A percentile compares a stretch with the other conserved stretches of the same genome.
Evolutionary conservation across 2,329 filamentous ascomycete species (phyloP).

Genomic region (Thelonectria olida): DNA sequence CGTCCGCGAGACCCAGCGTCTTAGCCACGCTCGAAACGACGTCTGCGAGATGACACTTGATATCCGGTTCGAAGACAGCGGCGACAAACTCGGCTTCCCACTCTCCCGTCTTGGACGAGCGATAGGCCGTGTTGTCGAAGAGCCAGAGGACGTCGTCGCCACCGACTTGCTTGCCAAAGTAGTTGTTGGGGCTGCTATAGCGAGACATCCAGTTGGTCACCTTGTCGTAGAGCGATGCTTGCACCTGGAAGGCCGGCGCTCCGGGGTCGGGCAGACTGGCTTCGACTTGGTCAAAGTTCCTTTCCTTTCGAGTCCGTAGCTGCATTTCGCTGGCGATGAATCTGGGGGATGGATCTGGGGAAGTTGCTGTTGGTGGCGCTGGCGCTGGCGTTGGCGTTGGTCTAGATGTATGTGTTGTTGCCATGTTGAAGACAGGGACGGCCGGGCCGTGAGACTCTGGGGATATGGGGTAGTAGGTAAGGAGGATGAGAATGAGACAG

Average conservation of each 20-base stretch:
- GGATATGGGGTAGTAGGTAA: background rate
- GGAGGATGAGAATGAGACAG: background rate
- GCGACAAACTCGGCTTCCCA: slow-evolving; percentile 89
- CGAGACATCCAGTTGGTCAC: slow-evolving; percentile 52
- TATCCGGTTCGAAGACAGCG: slow-evolving; percentile 80
- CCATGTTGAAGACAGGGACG: background rate
- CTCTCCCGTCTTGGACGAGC: slow-evolving; percentile 53
- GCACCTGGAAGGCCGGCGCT: slow-evolving; percentile 41
- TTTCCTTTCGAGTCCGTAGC: slow-evolving; percentile 57
- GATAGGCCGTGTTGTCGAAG: slow-evolving; percentile 88
- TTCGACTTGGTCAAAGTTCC: slow-evolving; percentile 61
- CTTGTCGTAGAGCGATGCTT: slow-evolving; percentile 44
- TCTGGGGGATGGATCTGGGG: slow-evolving; percentile 36
- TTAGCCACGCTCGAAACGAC: slow-evolving; percentile 76
- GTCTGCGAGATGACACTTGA: slow-evolving; percentile 72
- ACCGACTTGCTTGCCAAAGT: slow-evolving; percentile 67
- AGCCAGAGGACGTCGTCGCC: slow-evolving; percentile 83
- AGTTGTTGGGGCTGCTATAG: slow-evolving; percentile 63
- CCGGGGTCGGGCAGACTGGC: slow-evolving; percentile 53
- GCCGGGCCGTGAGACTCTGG: slow-evolving; percentile 1
- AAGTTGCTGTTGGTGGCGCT: slow-evolving; percentile 30
- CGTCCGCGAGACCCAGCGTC: slow-evolving; percentile 71
- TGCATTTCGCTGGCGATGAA: slow-evolving; percentile 56
- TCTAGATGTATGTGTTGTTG: too few relatives aligned
- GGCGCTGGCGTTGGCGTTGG: background rate